Evolutionary conservation across 2,329 filamentous ascomycete genomes (phyloP), one percentile per base, ranked within the genome.

Genomic region (Arthrobotrys iridis): DNA sequence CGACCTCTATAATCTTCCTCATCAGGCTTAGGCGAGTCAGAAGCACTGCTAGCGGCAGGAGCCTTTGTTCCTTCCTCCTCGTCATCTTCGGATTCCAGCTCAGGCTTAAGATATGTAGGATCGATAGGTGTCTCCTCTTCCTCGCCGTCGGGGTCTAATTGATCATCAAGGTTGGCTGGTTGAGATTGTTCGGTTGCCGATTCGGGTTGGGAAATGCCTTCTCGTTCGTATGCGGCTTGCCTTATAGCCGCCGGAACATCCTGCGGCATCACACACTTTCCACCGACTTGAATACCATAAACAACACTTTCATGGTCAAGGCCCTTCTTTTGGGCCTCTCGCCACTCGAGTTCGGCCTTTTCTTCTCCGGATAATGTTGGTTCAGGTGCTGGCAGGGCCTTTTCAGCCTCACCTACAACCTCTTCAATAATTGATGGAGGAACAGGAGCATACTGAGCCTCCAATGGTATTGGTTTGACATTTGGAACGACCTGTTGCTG

Each of bases 201-300:
- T 24, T 37, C 50, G 1, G 5, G 50, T 2, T 58, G 6, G 4
- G 20, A 2, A n/a, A 26, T n/a, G 26, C 18, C 57, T 2, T 52
- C 71, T 11, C 65, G 63, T 45, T 76, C 71, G 4, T 48, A 40
- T 20, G 63, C 71, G 4, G 71, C 71, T 13, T 35, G 22, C 33
- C 71, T 63, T 62, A 76, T 76, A 37, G 71, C 71, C 3, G 52
- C 48, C 13, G 71, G 57, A 50, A 76, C 71, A 8, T 76, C 65
- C n/a, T 76, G 13, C 22, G 63, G 46, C 63, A 76, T 68, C 11
- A 76, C 71, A 45, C 71, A 76, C 30, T 70, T 64, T 0, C 71
- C 71, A 24, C 71, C 71, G 40, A 76, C 71, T 24, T 70, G 63
- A 41, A 76, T 65, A 43, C 71, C 71, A 28, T 76, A 76, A 13